phyloP scores from a whole-genome alignment of 192 early-diverging fungal genomes.

The Coemansia sp. region DNA sequence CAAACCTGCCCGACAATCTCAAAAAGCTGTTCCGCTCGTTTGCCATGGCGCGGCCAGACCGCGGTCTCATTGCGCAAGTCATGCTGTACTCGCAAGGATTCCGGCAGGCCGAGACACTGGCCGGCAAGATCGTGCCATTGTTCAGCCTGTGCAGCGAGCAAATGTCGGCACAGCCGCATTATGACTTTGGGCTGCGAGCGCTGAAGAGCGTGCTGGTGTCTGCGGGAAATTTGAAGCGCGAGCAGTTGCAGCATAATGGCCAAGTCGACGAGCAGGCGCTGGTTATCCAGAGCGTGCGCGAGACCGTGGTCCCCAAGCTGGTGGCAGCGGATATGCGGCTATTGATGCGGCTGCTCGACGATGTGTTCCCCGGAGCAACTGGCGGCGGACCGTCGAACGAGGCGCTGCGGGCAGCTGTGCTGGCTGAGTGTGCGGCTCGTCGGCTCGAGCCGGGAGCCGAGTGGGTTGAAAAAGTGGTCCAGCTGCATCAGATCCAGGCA shows the following conservation, averaged over 20 bases:
- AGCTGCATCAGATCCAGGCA: slow-evolving; percentile 96
- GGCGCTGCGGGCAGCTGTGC: slow-evolving; percentile 70
- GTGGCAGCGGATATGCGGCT: slow-evolving; percentile 94
- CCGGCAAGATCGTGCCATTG: slow-evolving; percentile 94
- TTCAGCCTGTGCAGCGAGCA: slow-evolving; percentile 96
- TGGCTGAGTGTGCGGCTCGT: slow-evolving; percentile 72
- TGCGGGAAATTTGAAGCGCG: slow-evolving; percentile 98
- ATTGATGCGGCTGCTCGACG: slow-evolving; percentile 80
- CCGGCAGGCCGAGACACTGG: slow-evolving; percentile 88
- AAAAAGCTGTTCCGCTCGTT: slow-evolving; percentile 99
- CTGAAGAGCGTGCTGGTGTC: slow-evolving; percentile 98
- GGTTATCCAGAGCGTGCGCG: slow-evolving; percentile 93
- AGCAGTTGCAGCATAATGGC: slow-evolving; percentile 60
- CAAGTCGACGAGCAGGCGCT: slow-evolving; percentile 81
- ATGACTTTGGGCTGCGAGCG: slow-evolving; percentile 98
- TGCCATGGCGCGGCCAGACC: slow-evolving; percentile 98
- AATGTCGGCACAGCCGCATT: slow-evolving; percentile 93
- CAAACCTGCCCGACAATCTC: slow-evolving; percentile 97
- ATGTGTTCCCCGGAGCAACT: slow-evolving; percentile 92
- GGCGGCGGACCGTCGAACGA: slow-evolving; percentile 78
- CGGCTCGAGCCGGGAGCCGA: slow-evolving; percentile 70
- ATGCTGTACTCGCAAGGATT: slow-evolving; percentile 99
- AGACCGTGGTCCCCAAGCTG: slow-evolving; percentile 97
- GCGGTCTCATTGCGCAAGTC: slow-evolving; percentile 98
- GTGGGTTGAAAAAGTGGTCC: slow-evolving; percentile 97